A percentile compares a stretch with the other conserved stretches of the same genome.
Conservation (phyloP, 2,329 filamentous ascomycete genomes). For the Venturia pyrina region DNA sequence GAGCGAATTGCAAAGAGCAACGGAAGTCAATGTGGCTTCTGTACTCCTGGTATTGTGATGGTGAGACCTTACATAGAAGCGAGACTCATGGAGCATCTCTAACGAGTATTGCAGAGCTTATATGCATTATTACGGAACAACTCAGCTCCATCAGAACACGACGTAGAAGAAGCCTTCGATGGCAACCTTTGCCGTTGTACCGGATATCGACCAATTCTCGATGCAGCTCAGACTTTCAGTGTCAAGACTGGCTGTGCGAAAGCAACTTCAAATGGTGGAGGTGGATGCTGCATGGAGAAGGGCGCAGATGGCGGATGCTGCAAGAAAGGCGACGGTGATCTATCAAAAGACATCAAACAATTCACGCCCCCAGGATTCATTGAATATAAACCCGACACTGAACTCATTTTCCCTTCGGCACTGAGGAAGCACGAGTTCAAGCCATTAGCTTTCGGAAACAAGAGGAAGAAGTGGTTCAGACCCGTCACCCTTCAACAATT, state of each 20-base stretch:
- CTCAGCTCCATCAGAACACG: slow-evolving; percentile 62
- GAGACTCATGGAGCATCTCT: not conserved
- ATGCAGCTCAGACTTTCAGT: slow-evolving; percentile 86
- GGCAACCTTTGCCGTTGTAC: slow-evolving; percentile 94
- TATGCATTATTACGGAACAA: slow-evolving; percentile 89
- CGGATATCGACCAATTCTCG: slow-evolving; percentile 85
- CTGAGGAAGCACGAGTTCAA: slow-evolving; percentile 74
- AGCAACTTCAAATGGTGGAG: slow-evolving; percentile 46
- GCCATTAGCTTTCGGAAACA: slow-evolving; percentile 84
- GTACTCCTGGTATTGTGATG: slow-evolving; percentile 96
- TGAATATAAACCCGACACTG: slow-evolving; percentile 84
- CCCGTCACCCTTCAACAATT: slow-evolving; percentile 80
- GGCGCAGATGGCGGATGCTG: slow-evolving; percentile 32
- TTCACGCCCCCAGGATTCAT: slow-evolving; percentile 90
- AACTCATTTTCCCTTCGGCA: slow-evolving; percentile 86
- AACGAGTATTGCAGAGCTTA: slow-evolving; percentile 50
- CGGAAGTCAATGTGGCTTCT: slow-evolving; percentile 92
- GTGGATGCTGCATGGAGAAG: slow-evolving; percentile 63
- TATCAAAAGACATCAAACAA: slow-evolving; percentile 37
- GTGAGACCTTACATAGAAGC: slow-evolving; percentile 23
- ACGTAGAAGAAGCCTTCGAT: slow-evolving; percentile 93
- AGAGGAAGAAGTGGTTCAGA: slow-evolving; percentile 86
- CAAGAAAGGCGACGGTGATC: slow-evolving; percentile 28
- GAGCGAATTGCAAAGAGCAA: slow-evolving; percentile 85
- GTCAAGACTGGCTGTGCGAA: slow-evolving; percentile 44